Conservation (phyloP, 1,284 basidiomycete species). For the Sutorius eximius region DNA sequence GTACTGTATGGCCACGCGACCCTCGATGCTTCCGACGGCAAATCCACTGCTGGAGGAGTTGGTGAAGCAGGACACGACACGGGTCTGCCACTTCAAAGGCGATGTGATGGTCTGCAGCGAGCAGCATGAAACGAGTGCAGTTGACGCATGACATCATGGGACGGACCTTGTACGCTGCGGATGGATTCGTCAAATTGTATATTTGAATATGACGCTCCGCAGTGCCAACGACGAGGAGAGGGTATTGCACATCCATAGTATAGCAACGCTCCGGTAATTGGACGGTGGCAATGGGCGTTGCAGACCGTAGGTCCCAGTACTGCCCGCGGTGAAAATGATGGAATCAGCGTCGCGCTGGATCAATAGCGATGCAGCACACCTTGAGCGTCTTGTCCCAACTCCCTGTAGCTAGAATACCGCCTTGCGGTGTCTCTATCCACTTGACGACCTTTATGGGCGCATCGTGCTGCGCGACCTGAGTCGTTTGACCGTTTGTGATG, state of each 20-base stretch:
- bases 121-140: conserved; percentile 1
- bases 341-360: not conserved
- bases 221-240: conserved; percentile 92
- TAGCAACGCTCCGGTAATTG: conserved; percentile 90
- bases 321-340: conserved; percentile 32
- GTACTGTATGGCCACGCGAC: conserved; percentile 94
- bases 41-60: conserved; percentile 70
- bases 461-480: conserved; percentile 79
- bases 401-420: conserved; percentile 77
- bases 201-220: conserved; percentile 91
- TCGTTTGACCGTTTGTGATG: conserved; percentile 63
- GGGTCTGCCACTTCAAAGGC: conserved; percentile 93
- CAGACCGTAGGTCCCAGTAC: conserved; percentile 89
- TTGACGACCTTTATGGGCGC: conserved; percentile 74
- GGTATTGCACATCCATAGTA: conserved; percentile 80
- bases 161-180: conserved; percentile 67
- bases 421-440: conserved; percentile 67
- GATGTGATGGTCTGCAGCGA: conserved; percentile 67
- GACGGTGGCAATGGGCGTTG: conserved; percentile 74
- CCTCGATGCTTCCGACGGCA: conserved; percentile 93
- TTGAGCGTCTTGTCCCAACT: conserved; percentile 89
- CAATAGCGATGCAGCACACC: conserved; percentile 39
- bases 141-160: conserved; percentile 1
- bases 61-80: conserved; percentile 86
- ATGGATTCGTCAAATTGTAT: conserved; percentile 83